Base-by-base conservation (phyloP, 2,329 filamentous ascomycete species). In the Knoxdaviesia capensis region DNA sequence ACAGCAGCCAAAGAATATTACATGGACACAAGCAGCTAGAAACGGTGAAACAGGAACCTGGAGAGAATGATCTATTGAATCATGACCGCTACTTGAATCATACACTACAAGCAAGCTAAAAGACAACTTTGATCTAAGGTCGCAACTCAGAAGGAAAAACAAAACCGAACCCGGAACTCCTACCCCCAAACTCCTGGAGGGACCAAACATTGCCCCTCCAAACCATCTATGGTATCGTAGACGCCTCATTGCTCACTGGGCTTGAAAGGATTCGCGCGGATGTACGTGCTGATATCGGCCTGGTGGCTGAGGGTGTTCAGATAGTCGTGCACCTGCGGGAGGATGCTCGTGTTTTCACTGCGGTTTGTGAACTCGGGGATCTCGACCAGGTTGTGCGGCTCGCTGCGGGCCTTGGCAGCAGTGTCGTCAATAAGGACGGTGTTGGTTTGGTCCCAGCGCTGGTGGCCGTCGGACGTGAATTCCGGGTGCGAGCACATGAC, bases 351-450 rank as follows among this genome's bases (percentile, higher is more conserved):
- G 1, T 48, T 38, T 51, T 72, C 68, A 6, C 52, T 46, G 2
- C 45, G 37, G 8, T 68, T 72, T 3, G 57, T 56, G 53, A 90
- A 94, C 57, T 92, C 85, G 1, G 86, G 82, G 28, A 96, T 69
- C 48, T 77, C 65, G 7, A 96, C 60, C 28, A 90, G 67, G 51
- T 96, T 96, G 60, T 74, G 72, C 1, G 90, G 90, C 57, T 98
- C 84, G 43, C 71, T 78, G 30, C 73, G 67, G 1, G 79, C 87
- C 63, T 96, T 98, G 52, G 87, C 69, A 1, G 60, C 51, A 31
- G 78, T 83, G 59, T 96, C 90, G 50, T 98, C 90, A 35, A 96
- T 75, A 30, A 98, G 66, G 6, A 96, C 69, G 0, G 90, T 96
- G 57, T 96, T 93, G 41, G 68, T 68, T 59, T 94, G 86, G 50